Conservation (phyloP, 2,329 filamentous ascomycete species). For the Orbilia oligospora region DNA sequence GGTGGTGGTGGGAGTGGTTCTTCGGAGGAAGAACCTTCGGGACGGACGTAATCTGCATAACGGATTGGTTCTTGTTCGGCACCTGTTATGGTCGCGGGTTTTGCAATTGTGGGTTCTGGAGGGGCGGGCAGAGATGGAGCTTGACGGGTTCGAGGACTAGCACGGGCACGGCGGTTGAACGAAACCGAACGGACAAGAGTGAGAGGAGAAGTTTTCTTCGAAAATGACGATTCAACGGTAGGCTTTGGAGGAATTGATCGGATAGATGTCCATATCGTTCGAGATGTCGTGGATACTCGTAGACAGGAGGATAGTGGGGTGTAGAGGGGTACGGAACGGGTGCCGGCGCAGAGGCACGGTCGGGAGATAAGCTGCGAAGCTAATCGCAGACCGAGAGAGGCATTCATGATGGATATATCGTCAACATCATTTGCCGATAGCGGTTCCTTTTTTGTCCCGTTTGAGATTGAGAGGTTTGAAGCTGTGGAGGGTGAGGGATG, state of each 20-base stretch:
- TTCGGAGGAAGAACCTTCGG: conserved; percentile 1
- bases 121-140: conserved; percentile 43
- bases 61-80: conserved; percentile 54
- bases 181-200: conserved; percentile 29
- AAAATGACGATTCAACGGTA: neutral
- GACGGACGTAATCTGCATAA: conserved; percentile 47
- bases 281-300: conserved; percentile 1
- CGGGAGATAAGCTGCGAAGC: conserved; percentile 47
- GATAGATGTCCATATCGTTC: conserved; percentile 34
- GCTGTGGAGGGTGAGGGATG: neutral
- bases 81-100: conserved; percentile 46
- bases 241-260: neutral
- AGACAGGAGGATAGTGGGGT: conserved; percentile 30
- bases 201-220: conserved; percentile 23
- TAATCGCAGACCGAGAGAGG: conserved; percentile 54
- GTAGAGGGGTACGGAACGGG: conserved; percentile 21
- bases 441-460: neutral
- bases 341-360: conserved; percentile 22
- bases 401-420: conserved; percentile 54
- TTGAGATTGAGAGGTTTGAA: no score
- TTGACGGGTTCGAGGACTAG: conserved; percentile 34
- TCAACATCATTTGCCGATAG: conserved; percentile 39
- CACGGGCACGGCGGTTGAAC: conserved; percentile 37
- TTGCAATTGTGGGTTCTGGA: conserved; percentile 43
- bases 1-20: conserved; percentile 24